These are phyloP conservation scores for Lasiodiplodia sp. DNA, from an alignment of 2,329 filamentous ascomycete genomes.

Conservation along the genomic window DNA sequence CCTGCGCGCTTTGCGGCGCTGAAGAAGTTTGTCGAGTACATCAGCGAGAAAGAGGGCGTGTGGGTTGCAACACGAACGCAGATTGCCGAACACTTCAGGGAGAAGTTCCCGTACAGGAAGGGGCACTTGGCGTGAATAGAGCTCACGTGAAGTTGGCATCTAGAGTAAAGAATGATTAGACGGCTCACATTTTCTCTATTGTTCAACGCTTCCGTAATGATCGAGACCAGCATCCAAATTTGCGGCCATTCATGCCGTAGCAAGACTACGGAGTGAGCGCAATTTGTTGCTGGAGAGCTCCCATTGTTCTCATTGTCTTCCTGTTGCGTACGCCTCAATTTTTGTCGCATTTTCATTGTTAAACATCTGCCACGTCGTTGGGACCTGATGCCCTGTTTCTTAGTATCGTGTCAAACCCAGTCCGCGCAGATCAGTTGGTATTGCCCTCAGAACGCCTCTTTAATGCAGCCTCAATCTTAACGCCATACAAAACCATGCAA, in stretches of 20 bases:
- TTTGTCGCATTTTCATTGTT: neutral
- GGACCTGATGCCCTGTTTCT: neutral
- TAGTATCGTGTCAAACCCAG: neutral
- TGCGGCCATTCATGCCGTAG: neutral
- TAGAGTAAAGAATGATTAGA: neutral
- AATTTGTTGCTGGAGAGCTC: neutral
- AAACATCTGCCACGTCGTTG: neutral
- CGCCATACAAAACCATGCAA: conserved; percentile 8
- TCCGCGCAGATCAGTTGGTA: neutral
- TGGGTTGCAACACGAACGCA: conserved; percentile 63
- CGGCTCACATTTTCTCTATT: neutral
- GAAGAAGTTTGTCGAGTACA: conserved; percentile 62
- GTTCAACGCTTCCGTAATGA: neutral
- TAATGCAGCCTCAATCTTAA: neutral
- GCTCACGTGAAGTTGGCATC: neutral
- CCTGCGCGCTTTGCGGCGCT: conserved; percentile 61
- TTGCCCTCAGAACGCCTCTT: neutral
- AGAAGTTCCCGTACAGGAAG: conserved; percentile 58
- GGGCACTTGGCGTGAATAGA: conserved; percentile 43
- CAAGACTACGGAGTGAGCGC: neutral
- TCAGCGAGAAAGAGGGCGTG: conserved; percentile 59
- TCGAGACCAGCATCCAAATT: neutral
- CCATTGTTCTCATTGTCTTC: neutral
- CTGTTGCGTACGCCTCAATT: neutral
- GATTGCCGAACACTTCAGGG: conserved; percentile 59